Percentiles rank a stretch among this genome's conserved stretches.
Evolutionary conservation across 768 basidiomycete genomes (phyloP).

Genomic region (Psilocybe cubensis): DNA sequence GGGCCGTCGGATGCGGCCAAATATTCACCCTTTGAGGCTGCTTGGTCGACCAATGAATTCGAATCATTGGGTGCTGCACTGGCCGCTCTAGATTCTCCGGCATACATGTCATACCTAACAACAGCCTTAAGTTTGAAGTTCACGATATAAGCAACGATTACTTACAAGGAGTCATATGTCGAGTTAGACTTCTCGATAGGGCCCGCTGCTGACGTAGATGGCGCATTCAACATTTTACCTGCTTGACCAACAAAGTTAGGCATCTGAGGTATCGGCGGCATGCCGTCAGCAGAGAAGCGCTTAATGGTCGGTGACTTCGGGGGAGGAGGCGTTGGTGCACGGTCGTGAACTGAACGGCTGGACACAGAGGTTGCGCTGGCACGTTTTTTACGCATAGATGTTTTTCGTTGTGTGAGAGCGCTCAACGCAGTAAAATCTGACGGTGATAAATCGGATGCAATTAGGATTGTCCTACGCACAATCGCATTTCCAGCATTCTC

Average conservation of each 20-base stretch:
- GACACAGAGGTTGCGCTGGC: slow-evolving; percentile 65
- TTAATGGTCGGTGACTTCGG: slow-evolving; percentile 54
- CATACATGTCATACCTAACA: slow-evolving; percentile 78
- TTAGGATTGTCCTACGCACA: slow-evolving; percentile 80
- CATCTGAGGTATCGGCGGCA: slow-evolving; percentile 72
- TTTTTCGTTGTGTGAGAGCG: slow-evolving; percentile 58
- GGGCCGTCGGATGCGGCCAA: slow-evolving; percentile 49
- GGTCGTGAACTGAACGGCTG: slow-evolving; percentile 77
- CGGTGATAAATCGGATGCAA: slow-evolving; percentile 69
- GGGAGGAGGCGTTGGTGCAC: slow-evolving; percentile 86
- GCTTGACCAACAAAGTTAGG: slow-evolving; percentile 53
- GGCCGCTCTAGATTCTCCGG: slow-evolving; percentile 55
- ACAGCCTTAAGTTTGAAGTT: slow-evolving; percentile 23
- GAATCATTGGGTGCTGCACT: slow-evolving; percentile 36
- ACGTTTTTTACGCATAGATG: slow-evolving; percentile 62
- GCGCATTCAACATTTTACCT: slow-evolving; percentile 41
- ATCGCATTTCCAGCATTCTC: slow-evolving; percentile 49
- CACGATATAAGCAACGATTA: slow-evolving; percentile 23
- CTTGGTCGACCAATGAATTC: slow-evolving; percentile 33
- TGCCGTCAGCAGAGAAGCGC: slow-evolving; percentile 68
- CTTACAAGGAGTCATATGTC: slow-evolving; percentile 80
- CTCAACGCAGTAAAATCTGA: slow-evolving; percentile 59
- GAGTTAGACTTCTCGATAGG: slow-evolving; percentile 69
- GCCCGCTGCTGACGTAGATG: slow-evolving; percentile 39
- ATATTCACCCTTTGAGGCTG: slow-evolving; percentile 29